Percentiles rank a stretch among this genome's conserved stretches.
phyloP scores from a whole-genome alignment of 441 rosid genomes.

The Populus hybrid region DNA sequence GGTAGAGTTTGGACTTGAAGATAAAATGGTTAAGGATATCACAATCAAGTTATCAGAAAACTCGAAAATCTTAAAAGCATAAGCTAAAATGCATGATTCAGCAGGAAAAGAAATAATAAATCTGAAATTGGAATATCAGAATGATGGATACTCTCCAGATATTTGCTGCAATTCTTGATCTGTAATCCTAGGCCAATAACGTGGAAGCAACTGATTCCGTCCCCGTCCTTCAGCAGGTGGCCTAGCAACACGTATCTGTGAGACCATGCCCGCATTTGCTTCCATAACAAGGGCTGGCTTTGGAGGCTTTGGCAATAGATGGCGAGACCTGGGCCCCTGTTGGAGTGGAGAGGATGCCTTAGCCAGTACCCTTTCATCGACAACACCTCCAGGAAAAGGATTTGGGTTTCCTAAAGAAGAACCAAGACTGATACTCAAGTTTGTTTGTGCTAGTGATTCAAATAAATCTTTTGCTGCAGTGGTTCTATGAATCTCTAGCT shows the following conservation, averaged over 20 bases:
- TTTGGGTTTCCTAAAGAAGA: constrained; percentile 41
- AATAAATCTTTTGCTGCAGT: constrained; percentile 48
- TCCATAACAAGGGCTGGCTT: constrained; percentile 43
- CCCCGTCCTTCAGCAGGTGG: constrained; percentile 93
- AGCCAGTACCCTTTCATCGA: constrained; percentile 48
- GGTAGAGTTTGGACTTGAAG: constrained; percentile 73
- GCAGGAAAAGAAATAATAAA: background rate
- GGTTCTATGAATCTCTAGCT: constrained; percentile 36
- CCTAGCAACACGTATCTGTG: constrained; percentile 69
- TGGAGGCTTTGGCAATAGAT: constrained; percentile 64
- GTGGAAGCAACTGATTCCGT: constrained; percentile 83
- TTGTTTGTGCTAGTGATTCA: constrained; percentile 56
- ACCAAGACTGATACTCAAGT: constrained; percentile 63
- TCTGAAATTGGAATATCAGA: constrained; percentile 8
- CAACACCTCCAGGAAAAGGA: constrained; percentile 41
- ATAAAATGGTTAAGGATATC: constrained; percentile 39
- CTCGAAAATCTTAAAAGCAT: constrained; percentile 11
- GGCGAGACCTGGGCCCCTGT: constrained; percentile 61
- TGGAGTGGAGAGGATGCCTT: constrained; percentile 53
- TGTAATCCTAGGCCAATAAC: constrained; percentile 96
- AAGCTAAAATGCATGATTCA: constrained; percentile 14
- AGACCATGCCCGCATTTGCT: constrained; percentile 33
- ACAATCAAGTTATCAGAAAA: background rate
- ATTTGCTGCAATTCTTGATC: constrained; percentile 93
- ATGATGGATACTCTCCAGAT: constrained; percentile 88